Base-by-base conservation (phyloP, 495 filamentous ascomycete species). In the Neurospora tetrasperma region DNA sequence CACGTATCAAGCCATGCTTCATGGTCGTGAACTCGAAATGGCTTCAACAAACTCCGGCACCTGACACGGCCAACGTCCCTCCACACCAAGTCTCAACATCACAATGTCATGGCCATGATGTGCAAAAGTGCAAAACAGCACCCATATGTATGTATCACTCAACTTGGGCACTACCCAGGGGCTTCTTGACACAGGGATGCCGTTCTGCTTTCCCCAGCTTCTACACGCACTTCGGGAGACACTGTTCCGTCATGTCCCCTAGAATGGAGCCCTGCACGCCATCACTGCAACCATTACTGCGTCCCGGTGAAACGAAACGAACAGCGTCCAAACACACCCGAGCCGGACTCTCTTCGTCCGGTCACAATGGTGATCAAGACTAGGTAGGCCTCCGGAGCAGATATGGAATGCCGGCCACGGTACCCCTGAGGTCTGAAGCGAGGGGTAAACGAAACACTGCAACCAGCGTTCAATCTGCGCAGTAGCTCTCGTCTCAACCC, bases 271-370 rank as follows among this genome's bases (percentile, higher is more conserved):
- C 27, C 54, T 66, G 54, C 54, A 66, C 54, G 54, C 54, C 54
- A 66, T 66, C 54, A 66, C 27, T 35, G 27, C 54, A 31, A 68
- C 68, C 68, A 73, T n/a, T 12, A 35, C 31, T 46, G 71, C 71
- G 69, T 70, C 23, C 31, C 71, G 23, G 23, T 73, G 71, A 73
- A 73, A 73, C 71, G 66, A 73, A 73, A 73, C 71, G 66, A 38
- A 66, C 23, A 35, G 7, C 14, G 14, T 66, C 54, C 31, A 31
- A 66, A 66, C 54, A 66, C 54, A 66, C 23, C 23, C 54, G 6
- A 8, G 54, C 9, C 48, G 23, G 48, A 5, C 20, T 59, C n/a
- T 27, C 48, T 20, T 59, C 9, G 10, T 59, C 48, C 48, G 20
- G 48, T 66, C 27, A 66, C 54, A 66, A 66, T 66, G 3, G 23